Evolutionary conservation across 768 basidiomycete genomes (phyloP).

Genomic region (Rubroboletus satanas): DNA sequence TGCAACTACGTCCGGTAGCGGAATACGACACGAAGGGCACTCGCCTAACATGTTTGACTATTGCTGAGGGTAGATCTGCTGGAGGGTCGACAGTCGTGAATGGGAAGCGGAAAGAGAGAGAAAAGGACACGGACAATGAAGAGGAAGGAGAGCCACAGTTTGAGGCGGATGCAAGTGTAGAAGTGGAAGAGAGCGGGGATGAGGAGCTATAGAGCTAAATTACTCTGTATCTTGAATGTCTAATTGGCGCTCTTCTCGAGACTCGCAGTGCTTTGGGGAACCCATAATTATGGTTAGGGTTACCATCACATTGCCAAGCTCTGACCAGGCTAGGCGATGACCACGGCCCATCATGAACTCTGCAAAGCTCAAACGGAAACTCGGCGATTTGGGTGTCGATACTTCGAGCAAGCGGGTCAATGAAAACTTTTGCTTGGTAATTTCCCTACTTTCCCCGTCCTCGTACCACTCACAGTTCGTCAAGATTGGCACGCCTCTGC

Average conservation of each 20-base stretch:
- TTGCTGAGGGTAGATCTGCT: conserved; percentile 49
- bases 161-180: conserved; percentile 3
- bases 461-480: conserved; percentile 1
- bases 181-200: conserved; percentile 25
- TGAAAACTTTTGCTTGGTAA: conserved; percentile 82
- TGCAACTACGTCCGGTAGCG: conserved; percentile 51
- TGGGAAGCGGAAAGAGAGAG: conserved; percentile 38
- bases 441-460: conserved; percentile 12
- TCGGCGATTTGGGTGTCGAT: conserved; percentile 76
- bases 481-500: conserved; percentile 91
- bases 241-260: too few relatives aligned
- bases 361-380: conserved; percentile 73
- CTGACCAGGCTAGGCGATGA: background rate
- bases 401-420: conserved; percentile 64
- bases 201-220: background rate
- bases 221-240: too few relatives aligned
- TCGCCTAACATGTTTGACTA: conserved; percentile 70
- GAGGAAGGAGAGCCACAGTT: conserved; percentile 28
- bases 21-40: conserved; percentile 84
- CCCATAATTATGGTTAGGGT: conserved; percentile 21
- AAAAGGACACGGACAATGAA: conserved; percentile 30
- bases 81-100: conserved; percentile 14
- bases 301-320: background rate
- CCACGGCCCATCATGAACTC: conserved; percentile 36
- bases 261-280: background rate